Base-by-base conservation (phyloP, 2,329 filamentous ascomycete species). In the Trichophyton equinum region DNA sequence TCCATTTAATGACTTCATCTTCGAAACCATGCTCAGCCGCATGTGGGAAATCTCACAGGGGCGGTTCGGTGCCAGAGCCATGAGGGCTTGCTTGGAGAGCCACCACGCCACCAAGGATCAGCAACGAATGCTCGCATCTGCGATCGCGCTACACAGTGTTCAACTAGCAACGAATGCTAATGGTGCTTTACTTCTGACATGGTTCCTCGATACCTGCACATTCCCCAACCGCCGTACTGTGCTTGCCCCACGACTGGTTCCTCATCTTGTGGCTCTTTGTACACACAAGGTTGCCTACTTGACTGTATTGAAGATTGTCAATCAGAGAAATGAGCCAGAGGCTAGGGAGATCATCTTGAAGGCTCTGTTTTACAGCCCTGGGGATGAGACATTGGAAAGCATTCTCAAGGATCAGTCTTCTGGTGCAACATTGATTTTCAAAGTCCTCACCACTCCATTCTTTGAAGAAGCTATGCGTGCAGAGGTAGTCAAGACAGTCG, bases 251-350 rank as follows among this genome's bases (percentile, higher is more conserved):
- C 85, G 91, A 67, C 84, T 99, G 25, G 90, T 96, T 15, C 91
- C 94, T 46, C 91, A 95, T 71, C 80, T 99, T 36, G 91, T 96
- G 25, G 90, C 96, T 71, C 82, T 99, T 5, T 97, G 94, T 80
- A 97, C 94, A 0, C 94, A 99, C 80, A 97, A 97, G 79, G 92
- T 99, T 61, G 94, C 94, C 0, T 97, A 97, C 70, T 80, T 97
- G 63, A 99, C 94, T 0, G 92, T 99, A 0, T 80, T 99, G 62
- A 99, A 99, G 78, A 91, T 97, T 58, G 95, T 99, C 74, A 99
- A 99, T 72, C 94, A 99, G 74, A 91, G 95, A 71, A 89, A 91
- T 38, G 94, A 99, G 75, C 82, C 89, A 0, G 92, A 97, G 64
- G 94, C 94, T 2, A 85, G 94, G 11, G 92, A 99, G 69, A 88